A percentile compares a stretch with the other conserved stretches of the same genome.
Conservation (phyloP, 768 basidiomycete species). For the Dacryopinax spathularia region DNA sequence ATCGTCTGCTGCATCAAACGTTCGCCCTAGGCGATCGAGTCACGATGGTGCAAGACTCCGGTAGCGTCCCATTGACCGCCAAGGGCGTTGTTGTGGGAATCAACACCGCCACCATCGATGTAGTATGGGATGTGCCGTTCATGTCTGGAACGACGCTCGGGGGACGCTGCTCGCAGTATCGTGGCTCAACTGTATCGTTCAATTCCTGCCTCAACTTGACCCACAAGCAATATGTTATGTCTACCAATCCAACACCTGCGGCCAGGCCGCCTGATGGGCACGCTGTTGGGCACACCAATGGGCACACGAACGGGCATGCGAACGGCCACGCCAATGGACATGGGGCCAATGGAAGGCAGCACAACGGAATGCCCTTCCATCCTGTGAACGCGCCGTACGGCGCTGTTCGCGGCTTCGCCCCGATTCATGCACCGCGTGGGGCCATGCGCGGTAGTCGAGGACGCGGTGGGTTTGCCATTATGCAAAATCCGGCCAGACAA, state of each 20-base stretch:
- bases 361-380: not conserved
- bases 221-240: slow-evolving; percentile 68
- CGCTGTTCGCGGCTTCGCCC: not conserved
- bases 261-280: not conserved
- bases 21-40: slow-evolving; percentile 88
- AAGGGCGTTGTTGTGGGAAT: slow-evolving; percentile 92
- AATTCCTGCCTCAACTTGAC: slow-evolving; percentile 81
- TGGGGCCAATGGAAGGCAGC: not conserved
- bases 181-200: slow-evolving; percentile 78
- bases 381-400: not conserved
- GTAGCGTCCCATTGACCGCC: slow-evolving; percentile 74
- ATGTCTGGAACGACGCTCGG: slow-evolving; percentile 81
- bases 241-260: slow-evolving; percentile 39
- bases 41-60: slow-evolving; percentile 90
- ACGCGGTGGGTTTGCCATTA: not conserved
- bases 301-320: not conserved
- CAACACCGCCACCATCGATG: slow-evolving; percentile 76
- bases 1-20: slow-evolving; percentile 75
- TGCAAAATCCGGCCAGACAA: not conserved
- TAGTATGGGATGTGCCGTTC: slow-evolving; percentile 91
- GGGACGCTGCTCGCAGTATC: slow-evolving; percentile 81
- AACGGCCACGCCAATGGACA: not conserved
- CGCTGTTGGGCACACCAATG: not conserved
- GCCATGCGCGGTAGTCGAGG: not conserved
- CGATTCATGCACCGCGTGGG: not conserved